These are phyloP conservation scores for Cryptococcus sp. DNA, from an alignment of 1,284 basidiomycete genomes.

Conservation along the genomic window DNA sequence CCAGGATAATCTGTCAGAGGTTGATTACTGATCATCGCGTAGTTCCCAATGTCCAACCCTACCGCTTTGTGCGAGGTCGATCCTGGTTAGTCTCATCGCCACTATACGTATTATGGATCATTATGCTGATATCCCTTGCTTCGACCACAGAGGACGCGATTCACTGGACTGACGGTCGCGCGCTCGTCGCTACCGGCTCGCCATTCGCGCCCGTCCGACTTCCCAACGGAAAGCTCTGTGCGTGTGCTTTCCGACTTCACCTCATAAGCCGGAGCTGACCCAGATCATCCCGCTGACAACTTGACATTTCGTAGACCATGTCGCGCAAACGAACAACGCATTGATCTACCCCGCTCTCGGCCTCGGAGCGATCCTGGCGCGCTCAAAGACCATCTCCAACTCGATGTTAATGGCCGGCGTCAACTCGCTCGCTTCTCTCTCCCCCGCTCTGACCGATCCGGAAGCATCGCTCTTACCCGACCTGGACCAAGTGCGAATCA, in stretches of 20 bases:
- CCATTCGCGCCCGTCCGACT: constrained; percentile 73
- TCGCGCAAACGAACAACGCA: constrained; percentile 60
- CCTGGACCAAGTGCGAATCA: constrained; percentile 71
- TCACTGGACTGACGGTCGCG: constrained; percentile 70
- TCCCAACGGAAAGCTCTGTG: constrained; percentile 54
- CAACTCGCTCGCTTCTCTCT: constrained; percentile 66
- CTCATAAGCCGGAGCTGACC: neutral
- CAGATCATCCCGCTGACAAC: neutral
- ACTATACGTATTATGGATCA: too few relatives aligned
- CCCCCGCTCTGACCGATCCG: constrained; percentile 69
- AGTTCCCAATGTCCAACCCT: constrained; percentile 77
- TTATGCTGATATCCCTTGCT: too few relatives aligned
- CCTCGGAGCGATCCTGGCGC: constrained; percentile 66
- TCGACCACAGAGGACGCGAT: constrained; percentile 49
- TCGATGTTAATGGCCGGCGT: constrained; percentile 70
- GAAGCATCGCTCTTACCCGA: constrained; percentile 59
- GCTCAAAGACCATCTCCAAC: constrained; percentile 66
- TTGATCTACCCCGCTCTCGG: constrained; percentile 78
- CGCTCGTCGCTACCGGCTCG: constrained; percentile 75
- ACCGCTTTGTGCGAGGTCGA: constrained; percentile 73
- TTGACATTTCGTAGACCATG: constrained; percentile 29
- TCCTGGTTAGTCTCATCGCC: constrained; percentile 56
- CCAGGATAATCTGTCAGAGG: neutral
- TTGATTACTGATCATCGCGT: neutral
- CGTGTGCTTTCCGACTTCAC: constrained; percentile 4